Percentiles rank a stretch among this genome's conserved stretches.
These are phyloP conservation scores for Colletotrichum lentis DNA, from an alignment of 2,329 filamentous ascomycete genomes.

Conservation along the genomic window DNA sequence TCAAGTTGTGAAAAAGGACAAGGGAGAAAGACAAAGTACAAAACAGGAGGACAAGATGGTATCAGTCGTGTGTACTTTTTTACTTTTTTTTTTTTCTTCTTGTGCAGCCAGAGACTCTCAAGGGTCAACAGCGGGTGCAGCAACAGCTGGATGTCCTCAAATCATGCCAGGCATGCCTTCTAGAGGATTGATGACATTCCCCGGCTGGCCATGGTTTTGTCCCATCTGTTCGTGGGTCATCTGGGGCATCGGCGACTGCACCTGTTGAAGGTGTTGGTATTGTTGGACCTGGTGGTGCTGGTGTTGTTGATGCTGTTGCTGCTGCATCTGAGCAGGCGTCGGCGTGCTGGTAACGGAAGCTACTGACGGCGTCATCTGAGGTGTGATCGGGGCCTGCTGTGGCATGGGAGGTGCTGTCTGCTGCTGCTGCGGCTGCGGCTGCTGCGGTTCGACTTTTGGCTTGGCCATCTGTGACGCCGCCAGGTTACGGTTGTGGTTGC, in stretches of 20 bases:
- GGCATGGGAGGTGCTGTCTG: conserved; percentile 39
- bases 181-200: conserved; percentile 31
- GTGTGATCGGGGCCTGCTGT: conserved; percentile 49
- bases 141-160: background rate
- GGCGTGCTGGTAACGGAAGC: conserved; percentile 52
- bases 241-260: conserved; percentile 39
- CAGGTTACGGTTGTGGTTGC: conserved; percentile 58
- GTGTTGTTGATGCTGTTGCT: conserved; percentile 41
- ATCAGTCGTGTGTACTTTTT: conserved; percentile 31
- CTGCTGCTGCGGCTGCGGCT: conserved; percentile 26
- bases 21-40: conserved; percentile 23
- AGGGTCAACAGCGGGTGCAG: conserved; percentile 9
- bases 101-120: background rate
- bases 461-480: conserved; percentile 56
- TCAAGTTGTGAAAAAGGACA: conserved; percentile 31
- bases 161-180: conserved; percentile 39
- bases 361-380: conserved; percentile 53
- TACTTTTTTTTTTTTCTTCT: too few species aligned
- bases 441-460: conserved; percentile 56
- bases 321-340: conserved; percentile 46
- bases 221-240: conserved; percentile 37
- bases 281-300: conserved; percentile 40
- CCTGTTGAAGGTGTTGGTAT: conserved; percentile 40
- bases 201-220: conserved; percentile 29
- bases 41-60: conserved; percentile 15